Percentiles rank a stretch among this genome's conserved stretches.
Conservation (phyloP, 2,329 filamentous ascomycete species). For the Alternaria ethzedia region DNA sequence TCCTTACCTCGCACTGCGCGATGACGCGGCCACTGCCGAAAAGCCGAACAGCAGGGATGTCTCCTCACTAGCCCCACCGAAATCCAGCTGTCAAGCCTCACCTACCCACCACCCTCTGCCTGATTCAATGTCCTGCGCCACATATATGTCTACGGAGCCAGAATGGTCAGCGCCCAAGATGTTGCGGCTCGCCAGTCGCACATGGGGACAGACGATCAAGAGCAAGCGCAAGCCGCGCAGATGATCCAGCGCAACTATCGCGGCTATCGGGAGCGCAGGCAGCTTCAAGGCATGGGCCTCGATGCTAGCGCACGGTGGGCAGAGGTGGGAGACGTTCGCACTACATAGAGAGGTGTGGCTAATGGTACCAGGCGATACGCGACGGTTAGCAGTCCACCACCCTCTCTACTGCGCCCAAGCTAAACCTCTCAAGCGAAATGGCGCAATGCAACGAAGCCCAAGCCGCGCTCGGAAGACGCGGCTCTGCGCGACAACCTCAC, state of each 20-base stretch:
- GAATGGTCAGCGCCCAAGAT: conserved; percentile 17
- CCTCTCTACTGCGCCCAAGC: conserved; percentile 23
- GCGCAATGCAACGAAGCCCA: conserved; percentile 57
- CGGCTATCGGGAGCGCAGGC: conserved; percentile 74
- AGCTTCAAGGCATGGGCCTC: conserved; percentile 71
- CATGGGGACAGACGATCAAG: conserved; percentile 25
- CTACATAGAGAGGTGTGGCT: not conserved
- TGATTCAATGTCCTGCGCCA: conserved; percentile 10
- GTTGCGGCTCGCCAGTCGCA: conserved; percentile 7
- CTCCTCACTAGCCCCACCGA: conserved; percentile 9
- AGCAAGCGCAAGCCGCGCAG: conserved; percentile 41
- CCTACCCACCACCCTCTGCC: not conserved
- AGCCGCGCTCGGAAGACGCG: conserved; percentile 47
- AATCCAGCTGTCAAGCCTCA: conserved; percentile 14
- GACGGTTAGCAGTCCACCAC: conserved; percentile 48
- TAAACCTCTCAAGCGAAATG: conserved; percentile 57
- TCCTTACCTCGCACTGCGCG: not conserved
- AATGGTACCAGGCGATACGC: conserved; percentile 55
- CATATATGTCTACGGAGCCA: conserved; percentile 3
- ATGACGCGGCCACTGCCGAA: conserved; percentile 4
- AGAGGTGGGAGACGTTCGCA: conserved; percentile 59
- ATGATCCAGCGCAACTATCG: conserved; percentile 69
- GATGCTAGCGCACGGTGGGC: conserved; percentile 75
- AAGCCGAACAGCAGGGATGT: not conserved
- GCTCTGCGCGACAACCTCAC: conserved; percentile 18